Evolutionary conservation across 768 basidiomycete genomes (phyloP), one percentile per base, ranked within the genome.

Genomic region (Pleurotus giganteus): DNA sequence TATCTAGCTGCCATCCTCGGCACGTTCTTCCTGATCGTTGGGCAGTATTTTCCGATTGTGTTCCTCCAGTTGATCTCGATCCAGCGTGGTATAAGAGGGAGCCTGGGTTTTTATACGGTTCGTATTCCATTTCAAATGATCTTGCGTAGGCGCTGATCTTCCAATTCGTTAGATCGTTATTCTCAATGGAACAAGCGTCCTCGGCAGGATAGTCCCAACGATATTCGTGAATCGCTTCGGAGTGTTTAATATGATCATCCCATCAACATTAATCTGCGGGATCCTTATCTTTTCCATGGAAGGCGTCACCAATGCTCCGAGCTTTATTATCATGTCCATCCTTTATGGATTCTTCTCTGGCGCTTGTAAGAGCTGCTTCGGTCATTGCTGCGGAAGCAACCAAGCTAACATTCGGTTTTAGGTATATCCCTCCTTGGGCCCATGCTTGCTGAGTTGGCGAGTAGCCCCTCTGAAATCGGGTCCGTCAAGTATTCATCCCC

Each of bases 31-130:
- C 69, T 72, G 13, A 61, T 73, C 4, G 58, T 64, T 1, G 78
- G 76, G 2, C 62, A 79, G 26, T 81, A 73, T 55, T 80, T 72
- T 41, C 80, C 81, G 0, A 68, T 81, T 13, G 83, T 82, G 65
- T 85, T 79, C 61, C 60, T 84, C 7, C 83, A 85, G 58, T 63
- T 83, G n/a, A 76, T 79, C 54, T 71, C 82, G 1, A 68, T 78
- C 17, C 65, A 71, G 45, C 80, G 79, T 51, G 75, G 77, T 1
- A 69, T 80, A 28, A 64, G 67, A 12, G 62, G 71, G 5, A 67
- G 63, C 13, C 69, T 86, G 4, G 80, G 83, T 0, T 84, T 85
- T 54, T 83, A 84, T 54, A 77, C 75, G 36, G 84, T 84, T 54
- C 23, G 69, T 56, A 17, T 27, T 11, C 19, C 19, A 42, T 51